A percentile compares a stretch with the other conserved stretches of the same genome.
These are phyloP conservation scores for Ceratocystiopsis brevicomis DNA, from an alignment of 2,329 filamentous ascomycete genomes.

Conservation along the genomic window DNA sequence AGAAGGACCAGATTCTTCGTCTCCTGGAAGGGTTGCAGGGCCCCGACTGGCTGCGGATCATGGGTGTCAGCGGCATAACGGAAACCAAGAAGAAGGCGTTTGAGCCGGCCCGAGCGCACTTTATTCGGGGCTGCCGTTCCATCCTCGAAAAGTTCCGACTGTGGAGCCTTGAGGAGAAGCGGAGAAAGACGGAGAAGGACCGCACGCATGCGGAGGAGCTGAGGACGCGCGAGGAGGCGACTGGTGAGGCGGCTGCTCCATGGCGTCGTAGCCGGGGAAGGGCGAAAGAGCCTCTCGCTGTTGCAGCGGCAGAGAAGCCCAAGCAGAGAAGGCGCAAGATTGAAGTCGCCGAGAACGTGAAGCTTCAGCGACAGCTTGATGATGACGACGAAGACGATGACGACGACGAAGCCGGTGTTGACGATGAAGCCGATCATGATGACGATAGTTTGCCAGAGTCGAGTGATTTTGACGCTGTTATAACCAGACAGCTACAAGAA, in stretches of 20 bases:
- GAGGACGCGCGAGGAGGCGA: conserved; percentile 15
- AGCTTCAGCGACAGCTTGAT: too few species aligned
- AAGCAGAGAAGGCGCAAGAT: neutral
- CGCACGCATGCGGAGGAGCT: conserved; percentile 34
- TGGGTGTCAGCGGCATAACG: conserved; percentile 74
- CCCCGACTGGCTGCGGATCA: conserved; percentile 79
- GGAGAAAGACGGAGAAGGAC: conserved; percentile 58
- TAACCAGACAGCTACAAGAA: conserved; percentile 56
- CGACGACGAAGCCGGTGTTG: conserved; percentile 1
- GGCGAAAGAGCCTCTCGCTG: conserved; percentile 1
- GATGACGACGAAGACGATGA: conserved; percentile 9
- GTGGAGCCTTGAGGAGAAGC: conserved; percentile 83
- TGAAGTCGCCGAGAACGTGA: too few species aligned
- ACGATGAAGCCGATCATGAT: conserved; percentile 1
- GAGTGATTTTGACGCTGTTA: conserved; percentile 50
- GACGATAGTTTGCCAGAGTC: conserved; percentile 40
- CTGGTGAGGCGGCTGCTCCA: neutral
- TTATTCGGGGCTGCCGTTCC: conserved; percentile 62
- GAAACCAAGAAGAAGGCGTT: conserved; percentile 74
- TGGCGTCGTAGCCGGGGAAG: conserved; percentile 6
- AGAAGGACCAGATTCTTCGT: conserved; percentile 44
- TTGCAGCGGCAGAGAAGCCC: conserved; percentile 1
- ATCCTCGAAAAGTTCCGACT: conserved; percentile 73
- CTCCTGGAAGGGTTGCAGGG: conserved; percentile 68
- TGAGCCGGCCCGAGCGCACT: conserved; percentile 68